phyloP scores from a whole-genome alignment of 495 filamentous ascomycete genomes.

The Penicillium roqueforti region DNA sequence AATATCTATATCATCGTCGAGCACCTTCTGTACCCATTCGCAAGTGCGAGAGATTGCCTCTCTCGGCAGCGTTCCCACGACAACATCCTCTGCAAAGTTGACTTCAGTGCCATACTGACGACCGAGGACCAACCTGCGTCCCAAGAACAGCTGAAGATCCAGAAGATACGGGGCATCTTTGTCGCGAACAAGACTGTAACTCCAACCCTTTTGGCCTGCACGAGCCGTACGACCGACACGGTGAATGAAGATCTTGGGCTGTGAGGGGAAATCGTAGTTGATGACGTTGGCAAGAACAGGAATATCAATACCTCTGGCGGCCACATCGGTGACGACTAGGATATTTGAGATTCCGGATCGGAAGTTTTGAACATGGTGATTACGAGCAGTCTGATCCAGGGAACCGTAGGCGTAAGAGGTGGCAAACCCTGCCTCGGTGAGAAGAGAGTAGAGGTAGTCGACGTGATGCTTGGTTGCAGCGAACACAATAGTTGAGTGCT shows the following conservation, averaged over 20 bases:
- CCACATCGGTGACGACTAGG: constrained; percentile 95
- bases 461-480: constrained; percentile 95
- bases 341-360: constrained; percentile 79
- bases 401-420: constrained; percentile 92
- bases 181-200: constrained; percentile 83
- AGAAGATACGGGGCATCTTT: constrained; percentile 85
- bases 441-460: constrained; percentile 79
- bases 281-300: constrained; percentile 94
- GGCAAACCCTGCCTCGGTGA: constrained; percentile 72
- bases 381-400: constrained; percentile 87
- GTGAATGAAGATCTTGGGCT: constrained; percentile 95
- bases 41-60: constrained; percentile 65
- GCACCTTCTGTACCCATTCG: constrained; percentile 73
- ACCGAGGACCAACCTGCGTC: constrained; percentile 71
- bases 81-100: constrained; percentile 75
- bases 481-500: constrained; percentile 89
- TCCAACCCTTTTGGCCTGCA: constrained; percentile 89
- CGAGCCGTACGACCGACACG: constrained; percentile 92
- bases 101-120: constrained; percentile 45
- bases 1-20: constrained; percentile 73
- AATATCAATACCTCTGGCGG: constrained; percentile 96
- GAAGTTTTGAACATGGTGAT: constrained; percentile 86
- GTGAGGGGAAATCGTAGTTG: constrained; percentile 97
- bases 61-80: constrained; percentile 67
- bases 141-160: constrained; percentile 92